Percentiles rank a stretch among this genome's conserved stretches.
Evolutionary conservation across 345 rosid genomes (phyloP).

Genomic region (Durio zibethinus): DNA sequence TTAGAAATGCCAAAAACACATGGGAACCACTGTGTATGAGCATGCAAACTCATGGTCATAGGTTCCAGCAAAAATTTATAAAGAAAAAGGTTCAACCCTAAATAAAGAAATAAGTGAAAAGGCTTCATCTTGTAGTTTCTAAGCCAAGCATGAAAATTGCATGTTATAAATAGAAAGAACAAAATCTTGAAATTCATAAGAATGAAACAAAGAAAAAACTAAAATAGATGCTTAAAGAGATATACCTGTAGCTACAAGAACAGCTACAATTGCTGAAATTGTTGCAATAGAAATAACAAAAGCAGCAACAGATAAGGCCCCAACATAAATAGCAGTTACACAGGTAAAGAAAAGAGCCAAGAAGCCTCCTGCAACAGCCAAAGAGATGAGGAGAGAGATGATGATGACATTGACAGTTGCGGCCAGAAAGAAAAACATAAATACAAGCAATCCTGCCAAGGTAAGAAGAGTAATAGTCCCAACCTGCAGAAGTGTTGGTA

Average conservation of each 20-base stretch:
- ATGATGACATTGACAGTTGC: conserved; percentile 75
- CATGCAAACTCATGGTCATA: background rate
- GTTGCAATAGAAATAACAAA: conserved; percentile 69
- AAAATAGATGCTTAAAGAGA: background rate
- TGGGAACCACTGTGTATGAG: background rate
- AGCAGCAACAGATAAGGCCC: conserved; percentile 66
- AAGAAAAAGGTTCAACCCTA: background rate
- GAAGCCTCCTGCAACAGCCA: conserved; percentile 87
- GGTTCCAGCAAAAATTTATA: background rate
- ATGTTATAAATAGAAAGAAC: background rate
- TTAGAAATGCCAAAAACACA: background rate
- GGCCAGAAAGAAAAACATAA: conserved; percentile 73
- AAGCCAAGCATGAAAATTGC: background rate
- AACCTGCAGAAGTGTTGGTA: conserved; percentile 45
- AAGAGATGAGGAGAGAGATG: conserved; percentile 68
- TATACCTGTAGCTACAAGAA: conserved; percentile 62
- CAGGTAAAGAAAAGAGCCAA: conserved; percentile 73
- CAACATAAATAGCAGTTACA: conserved; percentile 66
- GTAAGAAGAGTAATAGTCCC: conserved; percentile 69
- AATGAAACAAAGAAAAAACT: background rate
- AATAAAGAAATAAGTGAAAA: background rate
- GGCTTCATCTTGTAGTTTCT: background rate
- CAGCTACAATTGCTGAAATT: conserved; percentile 53
- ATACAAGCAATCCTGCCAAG: conserved; percentile 62
- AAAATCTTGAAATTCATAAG: background rate